These are phyloP conservation scores for Zalaria sp. DNA, from an alignment of 2,329 filamentous ascomycete genomes.

Conservation along the genomic window DNA sequence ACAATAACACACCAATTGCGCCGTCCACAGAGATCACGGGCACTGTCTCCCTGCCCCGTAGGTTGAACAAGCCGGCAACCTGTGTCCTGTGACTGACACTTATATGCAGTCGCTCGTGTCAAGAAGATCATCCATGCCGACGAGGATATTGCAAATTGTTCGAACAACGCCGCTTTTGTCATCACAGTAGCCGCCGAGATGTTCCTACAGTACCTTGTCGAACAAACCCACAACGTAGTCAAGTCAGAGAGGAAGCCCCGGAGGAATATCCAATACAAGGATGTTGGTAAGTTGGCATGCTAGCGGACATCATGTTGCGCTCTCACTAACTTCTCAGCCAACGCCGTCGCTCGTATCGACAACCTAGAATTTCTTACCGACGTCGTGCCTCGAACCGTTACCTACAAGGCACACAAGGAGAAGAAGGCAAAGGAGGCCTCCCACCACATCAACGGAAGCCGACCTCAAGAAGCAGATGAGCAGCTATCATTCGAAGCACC, in stretches of 20 bases:
- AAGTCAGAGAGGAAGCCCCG: constrained; percentile 85
- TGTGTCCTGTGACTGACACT: not conserved
- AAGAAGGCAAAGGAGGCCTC: constrained; percentile 27
- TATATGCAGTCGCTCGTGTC: constrained; percentile 68
- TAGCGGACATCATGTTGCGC: too few species aligned
- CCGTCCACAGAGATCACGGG: constrained; percentile 73
- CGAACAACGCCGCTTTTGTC: constrained; percentile 86
- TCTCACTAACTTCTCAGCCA: constrained; percentile 38
- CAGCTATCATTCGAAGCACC: too few species aligned
- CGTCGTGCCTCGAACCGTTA: constrained; percentile 72
- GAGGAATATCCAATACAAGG: constrained; percentile 89
- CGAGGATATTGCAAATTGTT: constrained; percentile 71
- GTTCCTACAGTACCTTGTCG: constrained; percentile 85
- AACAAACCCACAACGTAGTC: constrained; percentile 74
- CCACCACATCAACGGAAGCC: not conserved
- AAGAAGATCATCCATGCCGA: constrained; percentile 92
- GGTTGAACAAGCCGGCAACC: constrained; percentile 20
- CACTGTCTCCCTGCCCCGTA: constrained; percentile 72
- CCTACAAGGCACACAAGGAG: constrained; percentile 67
- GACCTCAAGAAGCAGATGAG: too few species aligned
- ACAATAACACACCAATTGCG: constrained; percentile 74
- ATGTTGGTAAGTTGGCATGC: constrained; percentile 49
- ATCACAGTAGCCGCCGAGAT: constrained; percentile 90
- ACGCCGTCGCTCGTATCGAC: constrained; percentile 74
- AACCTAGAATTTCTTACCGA: constrained; percentile 92